Percentiles rank a stretch among this genome's conserved stretches.
phyloP scores from a whole-genome alignment of 2,329 filamentous ascomycete species.

The Fusarium protoensiforme region DNA sequence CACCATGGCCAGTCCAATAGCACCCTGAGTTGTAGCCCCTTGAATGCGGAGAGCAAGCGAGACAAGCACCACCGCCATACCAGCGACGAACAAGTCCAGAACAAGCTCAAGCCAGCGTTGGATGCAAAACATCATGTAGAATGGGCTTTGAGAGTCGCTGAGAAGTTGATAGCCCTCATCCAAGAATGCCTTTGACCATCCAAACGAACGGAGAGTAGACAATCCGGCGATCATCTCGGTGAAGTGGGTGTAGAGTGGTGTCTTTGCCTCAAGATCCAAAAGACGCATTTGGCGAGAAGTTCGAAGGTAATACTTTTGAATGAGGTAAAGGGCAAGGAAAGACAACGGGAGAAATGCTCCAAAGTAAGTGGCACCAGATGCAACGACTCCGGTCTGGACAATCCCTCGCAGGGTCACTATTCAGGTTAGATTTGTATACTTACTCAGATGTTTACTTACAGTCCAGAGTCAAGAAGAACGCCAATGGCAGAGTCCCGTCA shows the following conservation, averaged over 20 bases:
- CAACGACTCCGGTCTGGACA: slow-evolving; percentile 37
- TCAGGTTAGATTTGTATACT: not conserved
- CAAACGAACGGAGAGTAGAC: slow-evolving; percentile 61
- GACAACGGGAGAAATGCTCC: slow-evolving; percentile 56
- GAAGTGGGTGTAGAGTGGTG: slow-evolving; percentile 63
- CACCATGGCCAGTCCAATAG: slow-evolving; percentile 46
- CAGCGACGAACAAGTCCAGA: slow-evolving; percentile 59
- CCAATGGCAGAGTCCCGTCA: slow-evolving; percentile 52
- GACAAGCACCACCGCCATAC: slow-evolving; percentile 58
- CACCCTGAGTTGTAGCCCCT: slow-evolving; percentile 40
- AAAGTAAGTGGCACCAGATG: slow-evolving; percentile 41
- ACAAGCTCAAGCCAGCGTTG: slow-evolving; percentile 62
- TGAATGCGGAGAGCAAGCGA: slow-evolving; percentile 52
- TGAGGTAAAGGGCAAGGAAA: slow-evolving; percentile 52
- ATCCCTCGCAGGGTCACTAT: slow-evolving; percentile 45
- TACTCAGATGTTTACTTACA: slow-evolving; percentile 39
- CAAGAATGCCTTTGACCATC: slow-evolving; percentile 54
- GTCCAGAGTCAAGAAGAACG: slow-evolving; percentile 43
- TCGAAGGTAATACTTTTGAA: slow-evolving; percentile 62
- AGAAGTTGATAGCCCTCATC: slow-evolving; percentile 49
- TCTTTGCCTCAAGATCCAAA: slow-evolving; percentile 62
- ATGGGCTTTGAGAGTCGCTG: slow-evolving; percentile 59
- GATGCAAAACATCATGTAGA: slow-evolving; percentile 60
- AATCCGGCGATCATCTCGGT: slow-evolving; percentile 60
- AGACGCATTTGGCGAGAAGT: slow-evolving; percentile 64